Evolutionary conservation across 306 rosid species (phyloP).

Genomic region (Crotalaria pallida): DNA sequence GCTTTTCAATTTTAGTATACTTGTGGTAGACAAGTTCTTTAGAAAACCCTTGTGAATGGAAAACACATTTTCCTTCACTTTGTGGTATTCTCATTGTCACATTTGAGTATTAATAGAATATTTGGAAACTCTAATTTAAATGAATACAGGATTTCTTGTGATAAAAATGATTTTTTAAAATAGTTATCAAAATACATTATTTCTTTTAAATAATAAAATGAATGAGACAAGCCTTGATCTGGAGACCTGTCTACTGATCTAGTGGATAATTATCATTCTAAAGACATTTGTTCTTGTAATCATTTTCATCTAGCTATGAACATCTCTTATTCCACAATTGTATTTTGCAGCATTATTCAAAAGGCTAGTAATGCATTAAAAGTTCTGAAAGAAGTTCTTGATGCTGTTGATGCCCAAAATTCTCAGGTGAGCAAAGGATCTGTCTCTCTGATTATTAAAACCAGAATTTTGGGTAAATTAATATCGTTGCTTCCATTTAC

Average conservation of each 20-base stretch:
- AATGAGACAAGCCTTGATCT: background rate
- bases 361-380: too few relatives aligned
- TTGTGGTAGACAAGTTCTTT: too few relatives aligned
- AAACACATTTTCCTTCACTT: too few relatives aligned
- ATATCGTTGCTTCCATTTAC: too few relatives aligned
- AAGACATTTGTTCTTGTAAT: background rate
- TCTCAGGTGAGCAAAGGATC: conserved; percentile 58
- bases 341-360: conserved; percentile 62
- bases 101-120: too few relatives aligned
- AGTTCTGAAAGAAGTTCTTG: conserved; percentile 82
- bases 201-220: conserved; percentile 1
- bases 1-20: too few relatives aligned
- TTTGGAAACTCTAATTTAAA: too few relatives aligned
- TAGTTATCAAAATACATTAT: conserved; percentile 10
- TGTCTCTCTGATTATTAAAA: conserved; percentile 4
- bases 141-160: too few relatives aligned
- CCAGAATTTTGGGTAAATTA: conserved; percentile 11
- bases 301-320: background rate
- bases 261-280: background rate
- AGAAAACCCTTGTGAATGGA: too few relatives aligned
- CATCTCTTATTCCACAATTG: conserved; percentile 18
- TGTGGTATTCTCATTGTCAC: too few relatives aligned
- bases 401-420: conserved; percentile 60
- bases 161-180: too few relatives aligned
- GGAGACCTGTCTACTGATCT: conserved; percentile 8